phyloP scores from a whole-genome alignment of 179 eudicot species.

The Silene coronaria region DNA sequence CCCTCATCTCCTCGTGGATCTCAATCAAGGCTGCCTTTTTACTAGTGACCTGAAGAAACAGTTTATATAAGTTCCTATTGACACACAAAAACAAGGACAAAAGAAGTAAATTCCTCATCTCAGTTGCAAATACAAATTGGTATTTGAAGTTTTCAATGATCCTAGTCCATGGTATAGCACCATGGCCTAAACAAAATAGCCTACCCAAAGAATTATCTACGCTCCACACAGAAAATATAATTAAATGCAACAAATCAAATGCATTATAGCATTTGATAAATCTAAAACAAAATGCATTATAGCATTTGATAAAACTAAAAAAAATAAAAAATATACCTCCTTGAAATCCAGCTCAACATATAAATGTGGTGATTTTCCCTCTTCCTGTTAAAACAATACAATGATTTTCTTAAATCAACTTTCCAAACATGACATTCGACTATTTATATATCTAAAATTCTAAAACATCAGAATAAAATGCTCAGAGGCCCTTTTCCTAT shows the following conservation, averaged over 20 bases:
- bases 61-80: neutral
- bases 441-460: neutral
- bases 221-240: neutral
- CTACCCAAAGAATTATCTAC: neutral
- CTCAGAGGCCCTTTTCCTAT: no score
- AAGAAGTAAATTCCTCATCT: neutral
- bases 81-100: slow-evolving; percentile 4
- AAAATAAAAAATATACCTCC: slow-evolving; percentile 46
- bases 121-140: slow-evolving; percentile 9
- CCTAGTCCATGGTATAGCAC: neutral
- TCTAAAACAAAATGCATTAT: neutral
- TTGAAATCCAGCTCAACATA: slow-evolving; percentile 93
- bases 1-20: slow-evolving; percentile 50
- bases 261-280: neutral
- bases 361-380: slow-evolving; percentile 78
- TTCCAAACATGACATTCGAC: neutral
- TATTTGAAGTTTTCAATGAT: neutral
- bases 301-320: slow-evolving; percentile 3
- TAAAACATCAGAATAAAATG: no score
- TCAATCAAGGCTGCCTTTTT: slow-evolving; percentile 91
- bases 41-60: slow-evolving; percentile 60
- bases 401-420: neutral
- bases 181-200: neutral
- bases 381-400: slow-evolving; percentile 52
- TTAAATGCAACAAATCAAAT: no score